phyloP scores from a whole-genome alignment of 129 eudicot genomes.

The Flaveria brownii region DNA sequence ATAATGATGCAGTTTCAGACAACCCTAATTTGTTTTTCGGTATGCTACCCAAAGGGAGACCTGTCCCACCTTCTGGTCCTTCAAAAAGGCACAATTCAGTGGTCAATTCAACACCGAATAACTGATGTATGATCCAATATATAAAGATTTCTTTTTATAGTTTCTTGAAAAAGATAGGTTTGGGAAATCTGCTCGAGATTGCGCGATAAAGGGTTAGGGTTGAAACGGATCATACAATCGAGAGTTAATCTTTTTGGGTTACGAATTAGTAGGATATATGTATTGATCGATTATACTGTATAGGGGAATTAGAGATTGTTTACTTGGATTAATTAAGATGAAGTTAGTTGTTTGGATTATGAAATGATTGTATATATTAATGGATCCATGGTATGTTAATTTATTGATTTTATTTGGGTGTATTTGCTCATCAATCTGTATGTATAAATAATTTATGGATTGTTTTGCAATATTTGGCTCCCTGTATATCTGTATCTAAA shows the following conservation, averaged over 20 bases:
- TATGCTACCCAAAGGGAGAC: conserved; percentile 57
- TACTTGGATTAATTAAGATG: conserved; percentile 7
- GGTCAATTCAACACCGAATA: conserved; percentile 37
- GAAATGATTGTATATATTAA: conserved; percentile 12
- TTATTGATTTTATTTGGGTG: conserved; percentile 5
- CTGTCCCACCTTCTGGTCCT: conserved; percentile 75
- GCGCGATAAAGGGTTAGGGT: conserved; percentile 19
- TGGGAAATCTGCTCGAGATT: conserved; percentile 24
- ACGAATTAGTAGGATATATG: conserved; percentile 3
- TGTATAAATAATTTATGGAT: background rate
- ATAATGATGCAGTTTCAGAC: conserved; percentile 7
- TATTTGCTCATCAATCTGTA: background rate
- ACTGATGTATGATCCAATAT: background rate
- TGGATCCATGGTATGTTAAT: background rate
- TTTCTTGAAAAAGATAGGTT: conserved; percentile 14
- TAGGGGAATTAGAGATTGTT: conserved; percentile 22
- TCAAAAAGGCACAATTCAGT: conserved; percentile 69
- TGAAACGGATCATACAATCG: background rate
- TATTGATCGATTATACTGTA: conserved; percentile 29
- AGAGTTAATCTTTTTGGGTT: conserved; percentile 21
- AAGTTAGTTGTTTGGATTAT: background rate
- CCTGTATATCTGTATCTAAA: background rate
- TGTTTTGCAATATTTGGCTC: background rate
- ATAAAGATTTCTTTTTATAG: background rate
- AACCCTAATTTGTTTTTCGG: conserved; percentile 34